Conservation (phyloP, 768 basidiomycete genomes). For the Boletus reticuloceps region DNA sequence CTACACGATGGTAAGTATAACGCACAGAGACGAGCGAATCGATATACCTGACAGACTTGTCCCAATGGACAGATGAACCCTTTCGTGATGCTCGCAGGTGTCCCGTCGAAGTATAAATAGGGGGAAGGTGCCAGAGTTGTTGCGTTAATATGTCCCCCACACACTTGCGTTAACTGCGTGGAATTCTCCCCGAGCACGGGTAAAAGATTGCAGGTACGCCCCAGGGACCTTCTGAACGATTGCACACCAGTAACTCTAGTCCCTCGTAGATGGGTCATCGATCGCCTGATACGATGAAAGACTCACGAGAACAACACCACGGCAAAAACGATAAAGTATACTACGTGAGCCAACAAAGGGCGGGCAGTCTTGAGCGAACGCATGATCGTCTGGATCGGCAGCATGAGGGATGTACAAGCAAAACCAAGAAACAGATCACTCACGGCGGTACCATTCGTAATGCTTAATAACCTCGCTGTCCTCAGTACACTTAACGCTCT, state of each 20-base stretch:
- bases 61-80: constrained; percentile 90
- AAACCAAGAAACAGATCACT: constrained; percentile 23
- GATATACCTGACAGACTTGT: constrained; percentile 71
- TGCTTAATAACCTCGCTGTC: constrained; percentile 74
- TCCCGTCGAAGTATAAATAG: constrained; percentile 41
- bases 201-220: constrained; percentile 59
- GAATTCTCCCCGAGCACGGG: constrained; percentile 52
- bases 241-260: constrained; percentile 86
- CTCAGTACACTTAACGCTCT: constrained; percentile 85
- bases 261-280: background rate
- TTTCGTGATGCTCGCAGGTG: constrained; percentile 47
- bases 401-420: constrained; percentile 7
- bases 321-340: constrained; percentile 89
- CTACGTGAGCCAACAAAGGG: constrained; percentile 82
- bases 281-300: background rate
- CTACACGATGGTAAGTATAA: constrained; percentile 32
- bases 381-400: constrained; percentile 66
- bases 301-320: constrained; percentile 84
- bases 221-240: constrained; percentile 82
- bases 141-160: constrained; percentile 79
- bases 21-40: background rate
- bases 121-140: constrained; percentile 44
- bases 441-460: constrained; percentile 92
- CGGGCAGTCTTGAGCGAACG: constrained; percentile 87
- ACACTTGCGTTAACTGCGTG: constrained; percentile 54